phyloP scores from a whole-genome alignment of 805 yeast species.

The Wickerhamiella sergipiensis region DNA sequence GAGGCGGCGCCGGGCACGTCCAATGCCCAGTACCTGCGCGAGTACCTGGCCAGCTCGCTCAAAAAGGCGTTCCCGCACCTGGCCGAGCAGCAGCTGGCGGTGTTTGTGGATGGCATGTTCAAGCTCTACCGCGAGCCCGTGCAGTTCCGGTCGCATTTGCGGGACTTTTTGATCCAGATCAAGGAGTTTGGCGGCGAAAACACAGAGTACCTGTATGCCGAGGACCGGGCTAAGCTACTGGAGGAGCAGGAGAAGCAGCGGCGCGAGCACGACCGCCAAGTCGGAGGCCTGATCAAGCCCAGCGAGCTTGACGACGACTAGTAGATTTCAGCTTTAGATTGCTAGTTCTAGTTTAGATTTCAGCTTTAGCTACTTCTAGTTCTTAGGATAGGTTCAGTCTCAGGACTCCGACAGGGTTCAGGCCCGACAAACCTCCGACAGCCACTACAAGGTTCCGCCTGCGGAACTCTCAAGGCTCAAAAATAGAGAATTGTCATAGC shows the following conservation, averaged over 20 bases:
- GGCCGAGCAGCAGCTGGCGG: conserved; percentile 66
- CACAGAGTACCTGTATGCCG: conserved; percentile 87
- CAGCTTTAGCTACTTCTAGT: too few relatives aligned
- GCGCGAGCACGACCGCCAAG: conserved; percentile 67
- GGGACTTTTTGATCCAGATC: conserved; percentile 94
- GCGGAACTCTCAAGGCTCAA: too few relatives aligned
- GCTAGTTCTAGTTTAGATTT: too few relatives aligned
- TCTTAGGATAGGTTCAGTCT: too few relatives aligned
- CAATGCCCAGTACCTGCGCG: conserved; percentile 63
- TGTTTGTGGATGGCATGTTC: conserved; percentile 62
- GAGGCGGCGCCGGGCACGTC: conserved; percentile 78
- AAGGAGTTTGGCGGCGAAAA: conserved; percentile 85
- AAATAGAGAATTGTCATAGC: too few relatives aligned
- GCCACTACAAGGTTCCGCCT: too few relatives aligned
- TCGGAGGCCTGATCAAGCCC: conserved; percentile 91
- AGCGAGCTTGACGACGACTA: conserved; percentile 57
- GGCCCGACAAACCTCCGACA: too few relatives aligned
- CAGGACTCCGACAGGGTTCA: too few relatives aligned
- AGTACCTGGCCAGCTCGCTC: conserved; percentile 70
- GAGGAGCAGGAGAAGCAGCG: conserved; percentile 55
- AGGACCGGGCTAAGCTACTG: conserved; percentile 71
- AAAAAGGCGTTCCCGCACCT: conserved; percentile 86
- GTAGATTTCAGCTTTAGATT: too few relatives aligned
- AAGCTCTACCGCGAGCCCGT: conserved; percentile 56
- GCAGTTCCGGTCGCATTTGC: conserved; percentile 69